A percentile compares a stretch with the other conserved stretches of the same genome.
These are phyloP conservation scores for Penicillium psychrosexuale DNA, from an alignment of 2,329 filamentous ascomycete species.

Conservation along the genomic window DNA sequence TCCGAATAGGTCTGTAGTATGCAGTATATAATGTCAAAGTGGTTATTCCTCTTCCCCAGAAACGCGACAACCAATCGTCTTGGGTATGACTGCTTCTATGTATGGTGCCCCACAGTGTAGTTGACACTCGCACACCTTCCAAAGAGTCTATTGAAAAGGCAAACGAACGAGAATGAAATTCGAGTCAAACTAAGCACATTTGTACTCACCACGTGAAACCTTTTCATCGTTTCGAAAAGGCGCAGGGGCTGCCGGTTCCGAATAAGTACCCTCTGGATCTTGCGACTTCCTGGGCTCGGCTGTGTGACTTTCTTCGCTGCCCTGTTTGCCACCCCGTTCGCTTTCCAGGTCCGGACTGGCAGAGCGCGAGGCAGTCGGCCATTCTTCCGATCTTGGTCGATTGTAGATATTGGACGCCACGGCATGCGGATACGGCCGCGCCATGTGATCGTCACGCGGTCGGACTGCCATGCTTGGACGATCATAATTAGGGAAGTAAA, in stretches of 20 bases:
- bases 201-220: background rate
- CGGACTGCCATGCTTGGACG: background rate
- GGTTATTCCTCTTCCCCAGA: no score
- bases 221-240: background rate
- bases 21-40: background rate
- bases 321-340: background rate
- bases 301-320: background rate
- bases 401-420: background rate
- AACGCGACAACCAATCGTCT: no score
- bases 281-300: background rate
- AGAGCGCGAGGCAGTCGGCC: background rate
- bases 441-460: background rate
- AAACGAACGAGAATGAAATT: background rate
- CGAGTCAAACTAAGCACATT: background rate
- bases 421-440: background rate
- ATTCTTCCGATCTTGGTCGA: background rate
- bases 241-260: background rate
- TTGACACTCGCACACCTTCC: background rate
- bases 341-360: background rate
- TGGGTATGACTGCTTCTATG: background rate
- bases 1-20: background rate
- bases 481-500: background rate
- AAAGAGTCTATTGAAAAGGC: background rate
- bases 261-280: background rate
- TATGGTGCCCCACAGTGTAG: background rate